Evolutionary conservation across 2,329 filamentous ascomycete species (phyloP).

Genomic region (Pyrenophora tritici-repentis): DNA sequence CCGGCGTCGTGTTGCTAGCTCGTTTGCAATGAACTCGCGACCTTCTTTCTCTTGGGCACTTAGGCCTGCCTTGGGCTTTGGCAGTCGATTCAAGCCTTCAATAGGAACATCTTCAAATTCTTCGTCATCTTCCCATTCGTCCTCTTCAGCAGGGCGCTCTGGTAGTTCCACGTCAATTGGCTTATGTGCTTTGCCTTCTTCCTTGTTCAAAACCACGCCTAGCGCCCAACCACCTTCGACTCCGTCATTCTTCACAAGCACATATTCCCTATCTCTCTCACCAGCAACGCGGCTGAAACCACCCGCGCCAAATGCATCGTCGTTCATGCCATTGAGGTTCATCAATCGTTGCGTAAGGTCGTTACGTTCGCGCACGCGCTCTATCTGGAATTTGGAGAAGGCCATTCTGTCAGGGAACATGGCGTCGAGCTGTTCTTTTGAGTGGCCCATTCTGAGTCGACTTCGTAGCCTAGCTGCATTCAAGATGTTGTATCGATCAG

Average conservation of each 20-base stretch:
- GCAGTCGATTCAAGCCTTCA: constrained; percentile 82
- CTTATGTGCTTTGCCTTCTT: constrained; percentile 78
- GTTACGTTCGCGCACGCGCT: constrained; percentile 89
- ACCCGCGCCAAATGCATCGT: constrained; percentile 68
- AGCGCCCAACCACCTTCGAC: constrained; percentile 95
- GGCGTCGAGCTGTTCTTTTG: constrained; percentile 89
- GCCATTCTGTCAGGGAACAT: constrained; percentile 99
- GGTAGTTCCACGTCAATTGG: constrained; percentile 88
- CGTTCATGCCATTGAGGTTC: constrained; percentile 89
- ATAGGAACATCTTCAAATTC: constrained; percentile 94
- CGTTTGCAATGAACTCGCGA: constrained; percentile 42
- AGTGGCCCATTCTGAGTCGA: constrained; percentile 90
- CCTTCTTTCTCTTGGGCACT: constrained; percentile 39
- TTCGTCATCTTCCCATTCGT: constrained; percentile 71
- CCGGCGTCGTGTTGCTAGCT: constrained; percentile 52
- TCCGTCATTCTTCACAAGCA: constrained; percentile 92
- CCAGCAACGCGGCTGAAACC: constrained; percentile 73
- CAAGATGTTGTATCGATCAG: constrained; percentile 94
- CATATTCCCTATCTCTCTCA: constrained; percentile 90
- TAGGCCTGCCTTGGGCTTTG: constrained; percentile 58
- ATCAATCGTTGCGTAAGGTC: constrained; percentile 93
- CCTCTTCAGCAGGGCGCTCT: constrained; percentile 54
- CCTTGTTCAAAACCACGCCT: constrained; percentile 87
- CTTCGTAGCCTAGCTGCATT: constrained; percentile 90
- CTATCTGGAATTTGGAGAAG: constrained; percentile 95